Conservation (phyloP, 163 green algal species). For the Volvox carteri region DNA sequence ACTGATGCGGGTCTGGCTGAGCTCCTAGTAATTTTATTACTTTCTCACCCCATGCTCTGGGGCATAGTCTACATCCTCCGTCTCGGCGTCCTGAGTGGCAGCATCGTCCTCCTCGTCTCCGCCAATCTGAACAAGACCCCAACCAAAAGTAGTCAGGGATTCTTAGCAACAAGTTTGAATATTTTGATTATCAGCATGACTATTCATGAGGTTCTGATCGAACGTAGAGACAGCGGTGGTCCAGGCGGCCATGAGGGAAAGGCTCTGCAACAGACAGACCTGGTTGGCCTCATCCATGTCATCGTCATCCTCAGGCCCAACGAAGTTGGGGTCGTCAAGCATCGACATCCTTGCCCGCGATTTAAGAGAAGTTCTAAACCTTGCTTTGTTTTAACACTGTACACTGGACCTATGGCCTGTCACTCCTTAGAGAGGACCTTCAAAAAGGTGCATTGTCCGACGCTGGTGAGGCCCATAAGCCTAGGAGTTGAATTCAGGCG, state of each 20-base stretch:
- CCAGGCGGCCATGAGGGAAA: not conserved
- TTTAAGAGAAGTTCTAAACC: not conserved
- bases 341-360: slow-evolving; percentile 18
- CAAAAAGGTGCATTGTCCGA: too few species aligned
- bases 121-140: slow-evolving; percentile 14
- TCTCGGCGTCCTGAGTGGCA: slow-evolving; percentile 51
- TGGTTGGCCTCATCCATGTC: slow-evolving; percentile 43
- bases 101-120: slow-evolving; percentile 49
- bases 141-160: not conserved
- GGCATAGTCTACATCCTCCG: slow-evolving; percentile 48
- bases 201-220: too few species aligned
- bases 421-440: not conserved
- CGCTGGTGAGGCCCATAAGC: too few species aligned
- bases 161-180: too few species aligned
- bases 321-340: slow-evolving; percentile 44
- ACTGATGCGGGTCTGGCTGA: not conserved
- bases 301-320: slow-evolving; percentile 50
- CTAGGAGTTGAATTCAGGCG: too few species aligned
- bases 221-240: not conserved
- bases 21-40: not conserved
- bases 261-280: not conserved
- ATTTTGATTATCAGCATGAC: too few species aligned
- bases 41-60: slow-evolving; percentile 24
- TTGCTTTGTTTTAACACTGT: too few species aligned
- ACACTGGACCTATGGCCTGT: too few species aligned